Evolutionary conservation across 2,329 filamentous ascomycete species (phyloP).

Genomic region (Clarireedia paspali): DNA sequence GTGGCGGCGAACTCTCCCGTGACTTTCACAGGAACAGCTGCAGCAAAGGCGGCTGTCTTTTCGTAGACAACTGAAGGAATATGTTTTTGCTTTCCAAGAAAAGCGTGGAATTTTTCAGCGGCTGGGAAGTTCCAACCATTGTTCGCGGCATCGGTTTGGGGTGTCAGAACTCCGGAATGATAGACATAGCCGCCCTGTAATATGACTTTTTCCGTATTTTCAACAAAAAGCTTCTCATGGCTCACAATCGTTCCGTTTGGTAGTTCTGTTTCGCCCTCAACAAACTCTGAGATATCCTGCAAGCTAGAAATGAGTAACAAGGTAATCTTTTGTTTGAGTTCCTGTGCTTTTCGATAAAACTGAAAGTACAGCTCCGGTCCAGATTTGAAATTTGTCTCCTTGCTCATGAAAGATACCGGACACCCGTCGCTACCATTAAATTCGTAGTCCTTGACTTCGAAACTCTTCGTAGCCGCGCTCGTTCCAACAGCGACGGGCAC

Average conservation of each 20-base stretch:
- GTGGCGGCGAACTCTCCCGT: constrained; percentile 16
- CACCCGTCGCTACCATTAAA: constrained; percentile 15
- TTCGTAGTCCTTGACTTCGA: not conserved
- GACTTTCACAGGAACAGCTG: constrained; percentile 13
- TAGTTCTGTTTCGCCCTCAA: not conserved
- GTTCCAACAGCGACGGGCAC: constrained; percentile 21
- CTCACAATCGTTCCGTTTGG: not conserved
- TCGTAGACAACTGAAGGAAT: constrained; percentile 21
- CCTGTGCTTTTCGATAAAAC: constrained; percentile 13
- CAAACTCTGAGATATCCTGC: constrained; percentile 20
- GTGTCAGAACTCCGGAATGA: not conserved
- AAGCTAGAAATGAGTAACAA: constrained; percentile 24
- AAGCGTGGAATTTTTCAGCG: constrained; percentile 17
- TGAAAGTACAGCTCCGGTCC: constrained; percentile 14
- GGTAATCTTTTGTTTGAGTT: constrained; percentile 17
- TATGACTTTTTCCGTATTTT: constrained; percentile 14
- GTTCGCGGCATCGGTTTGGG: constrained; percentile 15
- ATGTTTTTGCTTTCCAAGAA: constrained; percentile 10
- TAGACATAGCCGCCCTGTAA: constrained; percentile 22
- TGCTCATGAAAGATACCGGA: constrained; percentile 18
- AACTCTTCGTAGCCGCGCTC: not conserved
- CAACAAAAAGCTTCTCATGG: constrained; percentile 10
- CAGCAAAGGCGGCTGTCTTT: constrained; percentile 20
- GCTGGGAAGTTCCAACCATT: constrained; percentile 20
- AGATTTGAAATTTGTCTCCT: not conserved